phyloP scores from a whole-genome alignment of 2,329 filamentous ascomycete genomes.

The Helotiales sp. region DNA sequence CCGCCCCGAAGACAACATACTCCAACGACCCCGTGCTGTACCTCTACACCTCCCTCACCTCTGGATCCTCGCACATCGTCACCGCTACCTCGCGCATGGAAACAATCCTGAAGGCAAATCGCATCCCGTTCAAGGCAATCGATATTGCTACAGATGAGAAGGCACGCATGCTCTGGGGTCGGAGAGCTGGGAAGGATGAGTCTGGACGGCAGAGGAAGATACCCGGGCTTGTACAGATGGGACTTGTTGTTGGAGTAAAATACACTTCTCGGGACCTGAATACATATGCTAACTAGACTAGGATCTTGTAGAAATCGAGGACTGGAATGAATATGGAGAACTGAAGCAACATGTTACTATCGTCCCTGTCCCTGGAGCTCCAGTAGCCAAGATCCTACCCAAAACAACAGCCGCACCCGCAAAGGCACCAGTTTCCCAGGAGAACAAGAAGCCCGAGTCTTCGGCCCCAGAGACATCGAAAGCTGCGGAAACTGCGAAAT shows the following conservation, averaged over 20 bases:
- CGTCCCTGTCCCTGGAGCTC: conserved; percentile 43
- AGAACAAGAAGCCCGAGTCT: conserved; percentile 42
- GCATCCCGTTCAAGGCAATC: conserved; percentile 89
- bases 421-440: conserved; percentile 34
- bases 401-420: conserved; percentile 38
- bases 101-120: conserved; percentile 94
- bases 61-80: conserved; percentile 93
- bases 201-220: conserved; percentile 72
- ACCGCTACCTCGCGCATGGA: conserved; percentile 95
- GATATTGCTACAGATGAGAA: conserved; percentile 91
- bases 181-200: conserved; percentile 75
- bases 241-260: conserved; percentile 81
- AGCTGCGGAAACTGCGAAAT: conserved; percentile 20
- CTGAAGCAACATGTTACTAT: conserved; percentile 83
- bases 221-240: conserved; percentile 86
- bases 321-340: conserved; percentile 99
- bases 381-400: conserved; percentile 9
- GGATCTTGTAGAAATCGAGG: conserved; percentile 94
- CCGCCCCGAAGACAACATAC: conserved; percentile 40
- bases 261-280: background rate
- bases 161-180: conserved; percentile 86
- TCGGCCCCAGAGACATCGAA: conserved; percentile 34
- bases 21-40: conserved; percentile 75
- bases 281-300: conserved; percentile 47
- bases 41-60: conserved; percentile 94